phyloP scores from a whole-genome alignment of 208 protist genomes.

The Entamoeba histolytica region DNA sequence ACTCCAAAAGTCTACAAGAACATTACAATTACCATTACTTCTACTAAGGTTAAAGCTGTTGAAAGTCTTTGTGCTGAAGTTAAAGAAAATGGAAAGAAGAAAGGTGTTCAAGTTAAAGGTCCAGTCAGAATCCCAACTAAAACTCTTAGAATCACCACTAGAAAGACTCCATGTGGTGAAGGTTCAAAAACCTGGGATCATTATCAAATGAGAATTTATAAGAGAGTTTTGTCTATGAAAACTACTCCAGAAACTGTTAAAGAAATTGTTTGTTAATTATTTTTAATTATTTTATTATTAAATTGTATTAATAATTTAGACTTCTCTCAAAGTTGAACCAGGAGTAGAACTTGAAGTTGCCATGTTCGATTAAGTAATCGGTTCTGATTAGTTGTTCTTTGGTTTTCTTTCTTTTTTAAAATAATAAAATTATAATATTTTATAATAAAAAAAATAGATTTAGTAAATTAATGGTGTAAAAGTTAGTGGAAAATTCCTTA shows the following conservation, averaged over 20 bases:
- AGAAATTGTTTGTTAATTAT: neutral
- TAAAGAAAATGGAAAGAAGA: neutral
- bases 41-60: neutral
- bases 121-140: slow-evolving; percentile 24
- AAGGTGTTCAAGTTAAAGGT: neutral
- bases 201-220: slow-evolving; percentile 28
- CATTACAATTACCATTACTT: neutral
- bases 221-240: slow-evolving; percentile 17
- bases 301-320: neutral
- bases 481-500: too few species aligned
- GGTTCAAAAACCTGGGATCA: slow-evolving; percentile 31
- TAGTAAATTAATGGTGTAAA: too few species aligned
- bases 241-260: neutral
- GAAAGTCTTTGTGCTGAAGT: neutral
- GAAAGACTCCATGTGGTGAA: slow-evolving; percentile 31
- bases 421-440: too few species aligned
- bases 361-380: neutral
- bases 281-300: neutral
- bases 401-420: too few species aligned
- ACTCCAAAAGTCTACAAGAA: neutral
- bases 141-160: slow-evolving; percentile 21
- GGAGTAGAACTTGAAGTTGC: neutral
- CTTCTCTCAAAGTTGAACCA: neutral
- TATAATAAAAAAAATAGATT: too few species aligned
- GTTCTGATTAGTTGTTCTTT: too few species aligned